Conservation (phyloP, 225 moss, liverwort and hornwort species). For the Climacium dendroides region DNA sequence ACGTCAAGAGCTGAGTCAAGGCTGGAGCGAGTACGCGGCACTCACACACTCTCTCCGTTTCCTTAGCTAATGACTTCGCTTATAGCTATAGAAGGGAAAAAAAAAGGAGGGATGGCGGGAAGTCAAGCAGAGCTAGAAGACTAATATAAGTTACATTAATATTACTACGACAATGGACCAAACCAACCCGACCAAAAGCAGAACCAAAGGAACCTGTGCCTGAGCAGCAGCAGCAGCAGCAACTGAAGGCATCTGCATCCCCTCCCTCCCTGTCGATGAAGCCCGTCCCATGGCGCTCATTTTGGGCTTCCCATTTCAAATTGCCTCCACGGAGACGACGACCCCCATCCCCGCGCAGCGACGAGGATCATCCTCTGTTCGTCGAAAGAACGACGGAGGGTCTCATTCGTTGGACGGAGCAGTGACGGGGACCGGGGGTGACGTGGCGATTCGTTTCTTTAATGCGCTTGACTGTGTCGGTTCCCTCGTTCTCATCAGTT, state of each 20-base stretch:
- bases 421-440: background rate
- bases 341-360: background rate
- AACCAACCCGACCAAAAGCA: background rate
- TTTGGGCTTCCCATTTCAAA: constrained; percentile 13
- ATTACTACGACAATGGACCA: background rate
- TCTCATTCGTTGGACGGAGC: background rate
- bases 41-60: background rate
- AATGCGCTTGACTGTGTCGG: background rate
- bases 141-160: background rate
- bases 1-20: background rate
- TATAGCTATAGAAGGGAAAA: background rate
- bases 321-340: background rate
- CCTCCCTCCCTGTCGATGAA: constrained; percentile 1
- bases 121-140: background rate
- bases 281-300: constrained; percentile 20
- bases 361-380: background rate
- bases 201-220: background rate
- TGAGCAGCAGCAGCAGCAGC: background rate
- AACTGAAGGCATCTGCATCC: background rate
- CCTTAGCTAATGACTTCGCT: background rate
- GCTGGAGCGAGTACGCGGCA: background rate
- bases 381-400: background rate
- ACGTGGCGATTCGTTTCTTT: background rate
- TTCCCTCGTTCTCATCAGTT: background rate
- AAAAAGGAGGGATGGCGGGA: constrained; percentile 6